Evolutionary conservation across 768 basidiomycete species (phyloP).

Genomic region (Coprinopsis sp.): DNA sequence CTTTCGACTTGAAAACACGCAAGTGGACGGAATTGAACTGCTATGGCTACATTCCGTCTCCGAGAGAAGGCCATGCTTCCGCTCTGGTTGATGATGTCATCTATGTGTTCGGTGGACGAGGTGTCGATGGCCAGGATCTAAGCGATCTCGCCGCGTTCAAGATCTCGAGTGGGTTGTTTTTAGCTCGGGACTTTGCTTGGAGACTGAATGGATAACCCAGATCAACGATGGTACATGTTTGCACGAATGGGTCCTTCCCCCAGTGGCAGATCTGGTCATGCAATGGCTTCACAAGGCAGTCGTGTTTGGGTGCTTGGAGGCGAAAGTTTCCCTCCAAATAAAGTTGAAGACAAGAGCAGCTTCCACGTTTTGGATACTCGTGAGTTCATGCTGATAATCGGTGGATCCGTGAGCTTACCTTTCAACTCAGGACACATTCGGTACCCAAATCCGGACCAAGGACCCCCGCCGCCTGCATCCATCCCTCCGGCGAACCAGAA

Average conservation of each 20-base stretch:
- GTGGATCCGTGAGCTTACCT: slow-evolving; percentile 5
- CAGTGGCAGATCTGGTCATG: slow-evolving; percentile 88
- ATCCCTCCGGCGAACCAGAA: slow-evolving; percentile 28
- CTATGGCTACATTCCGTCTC: slow-evolving; percentile 94
- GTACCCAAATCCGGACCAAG: slow-evolving; percentile 66
- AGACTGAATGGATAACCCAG: slow-evolving; percentile 36
- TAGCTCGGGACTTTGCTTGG: neutral
- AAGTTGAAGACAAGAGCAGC: slow-evolving; percentile 72
- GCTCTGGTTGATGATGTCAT: slow-evolving; percentile 96
- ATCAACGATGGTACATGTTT: slow-evolving; percentile 99
- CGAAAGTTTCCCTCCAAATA: slow-evolving; percentile 73
- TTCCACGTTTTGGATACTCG: slow-evolving; percentile 96
- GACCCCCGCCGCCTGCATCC: slow-evolving; percentile 19
- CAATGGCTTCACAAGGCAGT: slow-evolving; percentile 92
- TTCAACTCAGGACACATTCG: slow-evolving; percentile 75
- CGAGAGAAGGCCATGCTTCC: slow-evolving; percentile 94
- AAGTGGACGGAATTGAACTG: slow-evolving; percentile 91
- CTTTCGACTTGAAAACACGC: slow-evolving; percentile 75
- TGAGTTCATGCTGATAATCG: slow-evolving; percentile 37
- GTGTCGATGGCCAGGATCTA: slow-evolving; percentile 94
- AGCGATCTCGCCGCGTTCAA: slow-evolving; percentile 96
- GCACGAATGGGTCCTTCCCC: slow-evolving; percentile 99
- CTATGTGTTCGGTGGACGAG: slow-evolving; percentile 95
- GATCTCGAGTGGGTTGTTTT: slow-evolving; percentile 73
- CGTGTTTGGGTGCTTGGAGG: slow-evolving; percentile 93